A percentile compares a stretch with the other conserved stretches of the same genome.
phyloP scores from a whole-genome alignment of 305 asterid species.

The Solanum aculeatissimum region DNA sequence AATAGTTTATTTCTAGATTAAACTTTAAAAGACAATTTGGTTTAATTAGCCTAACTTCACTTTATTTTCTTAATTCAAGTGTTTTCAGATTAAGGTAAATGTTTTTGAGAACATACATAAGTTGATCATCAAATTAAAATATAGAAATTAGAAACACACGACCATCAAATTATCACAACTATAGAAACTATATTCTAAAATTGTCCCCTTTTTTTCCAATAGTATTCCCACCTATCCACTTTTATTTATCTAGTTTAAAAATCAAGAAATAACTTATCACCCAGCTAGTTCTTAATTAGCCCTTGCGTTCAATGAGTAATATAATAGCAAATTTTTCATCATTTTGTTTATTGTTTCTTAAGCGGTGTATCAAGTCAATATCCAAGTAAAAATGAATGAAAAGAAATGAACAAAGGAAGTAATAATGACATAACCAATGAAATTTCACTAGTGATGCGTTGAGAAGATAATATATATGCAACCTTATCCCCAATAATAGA shows the following conservation, averaged over 20 bases:
- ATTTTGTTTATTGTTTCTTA: not conserved
- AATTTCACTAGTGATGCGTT: no score
- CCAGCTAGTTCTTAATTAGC: not conserved
- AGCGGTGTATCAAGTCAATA: accelerated
- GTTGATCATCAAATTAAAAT: not conserved
- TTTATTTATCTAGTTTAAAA: not conserved
- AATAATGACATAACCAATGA: no score
- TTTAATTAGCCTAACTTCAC: not conserved
- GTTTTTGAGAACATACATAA: not conserved
- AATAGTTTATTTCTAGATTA: no score
- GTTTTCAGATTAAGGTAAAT: not conserved
- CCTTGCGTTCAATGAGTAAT: not conserved
- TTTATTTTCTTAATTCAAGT: not conserved
- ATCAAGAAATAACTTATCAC: not conserved
- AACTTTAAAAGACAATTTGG: not conserved
- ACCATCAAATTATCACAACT: not conserved
- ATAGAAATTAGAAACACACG: not conserved
- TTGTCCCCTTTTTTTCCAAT: not conserved
- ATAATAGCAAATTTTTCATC: not conserved
- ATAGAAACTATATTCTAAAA: not conserved
- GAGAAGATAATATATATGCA: no score
- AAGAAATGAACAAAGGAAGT: not conserved
- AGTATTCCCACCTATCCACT: not conserved
- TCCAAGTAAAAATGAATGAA: accelerated
- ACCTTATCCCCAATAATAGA: not conserved